Conservation (phyloP, 2,329 filamentous ascomycete species). For the Zasmidium citrigriseum region DNA sequence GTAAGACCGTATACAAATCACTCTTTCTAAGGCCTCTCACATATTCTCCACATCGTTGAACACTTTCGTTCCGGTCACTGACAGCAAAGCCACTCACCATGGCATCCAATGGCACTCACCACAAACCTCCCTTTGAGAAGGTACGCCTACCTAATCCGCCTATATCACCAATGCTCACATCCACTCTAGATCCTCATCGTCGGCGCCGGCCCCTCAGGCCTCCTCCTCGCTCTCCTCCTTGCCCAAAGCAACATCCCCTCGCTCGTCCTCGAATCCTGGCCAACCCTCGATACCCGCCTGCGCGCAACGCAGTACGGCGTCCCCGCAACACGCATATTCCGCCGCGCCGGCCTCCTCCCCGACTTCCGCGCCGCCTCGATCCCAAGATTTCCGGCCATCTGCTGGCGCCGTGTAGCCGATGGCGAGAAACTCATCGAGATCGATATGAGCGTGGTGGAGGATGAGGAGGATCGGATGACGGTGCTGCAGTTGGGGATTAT, state of each 20-base stretch:
- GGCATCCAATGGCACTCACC: background rate
- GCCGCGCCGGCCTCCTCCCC: slow-evolving; percentile 38
- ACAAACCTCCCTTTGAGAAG: background rate
- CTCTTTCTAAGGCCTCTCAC: background rate
- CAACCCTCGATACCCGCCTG: slow-evolving; percentile 35
- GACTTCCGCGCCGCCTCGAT: slow-evolving; percentile 34
- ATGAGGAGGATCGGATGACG: slow-evolving; percentile 30
- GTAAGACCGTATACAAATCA: background rate
- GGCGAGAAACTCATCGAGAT: slow-evolving; percentile 29
- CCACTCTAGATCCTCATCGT: slow-evolving; percentile 31
- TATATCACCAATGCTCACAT: background rate
- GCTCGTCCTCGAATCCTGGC: slow-evolving; percentile 28
- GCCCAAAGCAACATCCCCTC: slow-evolving; percentile 23
- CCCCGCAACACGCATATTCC: slow-evolving; percentile 42
- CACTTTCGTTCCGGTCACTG: too few species aligned
- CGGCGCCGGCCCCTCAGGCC: slow-evolving; percentile 34
- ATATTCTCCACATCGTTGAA: too few species aligned
- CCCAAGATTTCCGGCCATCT: slow-evolving; percentile 28
- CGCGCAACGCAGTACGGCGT: slow-evolving; percentile 47
- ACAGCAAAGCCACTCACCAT: background rate
- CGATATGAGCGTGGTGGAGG: slow-evolving; percentile 27
- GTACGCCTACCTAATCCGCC: background rate
- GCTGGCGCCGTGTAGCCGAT: slow-evolving; percentile 30
- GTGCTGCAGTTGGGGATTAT: slow-evolving; percentile 29
- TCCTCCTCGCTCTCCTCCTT: slow-evolving; percentile 30